Evolutionary conservation across 768 basidiomycete species (phyloP).

Genomic region (Chalciporus piperatus): DNA sequence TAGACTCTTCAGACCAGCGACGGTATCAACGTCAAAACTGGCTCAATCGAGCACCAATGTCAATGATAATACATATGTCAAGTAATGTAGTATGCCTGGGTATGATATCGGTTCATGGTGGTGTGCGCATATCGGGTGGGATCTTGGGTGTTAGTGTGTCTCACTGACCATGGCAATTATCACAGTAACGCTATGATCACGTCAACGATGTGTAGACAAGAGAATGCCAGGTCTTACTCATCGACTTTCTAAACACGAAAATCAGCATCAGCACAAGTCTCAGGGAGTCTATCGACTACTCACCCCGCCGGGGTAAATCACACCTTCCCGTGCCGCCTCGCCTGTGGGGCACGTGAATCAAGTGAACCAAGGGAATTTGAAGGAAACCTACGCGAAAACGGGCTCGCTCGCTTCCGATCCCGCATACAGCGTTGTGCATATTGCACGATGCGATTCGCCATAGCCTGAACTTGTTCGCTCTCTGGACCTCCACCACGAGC

Average conservation of each 20-base stretch:
- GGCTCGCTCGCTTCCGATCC: constrained; percentile 60
- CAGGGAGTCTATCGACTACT: constrained; percentile 32
- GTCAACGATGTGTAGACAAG: constrained; percentile 9
- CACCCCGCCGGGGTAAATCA: constrained; percentile 71
- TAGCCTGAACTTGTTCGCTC: constrained; percentile 58
- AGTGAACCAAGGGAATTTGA: not conserved
- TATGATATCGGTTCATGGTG: not conserved
- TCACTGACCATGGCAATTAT: constrained; percentile 68
- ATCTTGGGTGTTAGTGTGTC: constrained; percentile 36
- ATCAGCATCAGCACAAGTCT: constrained; percentile 6
- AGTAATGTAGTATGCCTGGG: not conserved
- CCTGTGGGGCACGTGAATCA: constrained; percentile 33
- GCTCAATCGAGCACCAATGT: not conserved
- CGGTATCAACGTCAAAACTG: too few relatives aligned
- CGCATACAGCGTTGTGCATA: constrained; percentile 71
- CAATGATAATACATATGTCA: not conserved
- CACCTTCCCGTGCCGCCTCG: constrained; percentile 62
- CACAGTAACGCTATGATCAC: constrained; percentile 58
- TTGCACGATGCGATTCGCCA: constrained; percentile 71
- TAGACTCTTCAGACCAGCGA: too few relatives aligned
- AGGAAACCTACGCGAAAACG: constrained; percentile 62
- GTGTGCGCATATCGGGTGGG: not conserved
- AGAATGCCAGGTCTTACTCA: constrained; percentile 51
- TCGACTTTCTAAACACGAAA: constrained; percentile 60
- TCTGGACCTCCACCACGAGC: constrained; percentile 56